Evolutionary conservation across 768 basidiomycete species (phyloP), one percentile per base, ranked within the genome.

Genomic region (Tephrocybe rancida): DNA sequence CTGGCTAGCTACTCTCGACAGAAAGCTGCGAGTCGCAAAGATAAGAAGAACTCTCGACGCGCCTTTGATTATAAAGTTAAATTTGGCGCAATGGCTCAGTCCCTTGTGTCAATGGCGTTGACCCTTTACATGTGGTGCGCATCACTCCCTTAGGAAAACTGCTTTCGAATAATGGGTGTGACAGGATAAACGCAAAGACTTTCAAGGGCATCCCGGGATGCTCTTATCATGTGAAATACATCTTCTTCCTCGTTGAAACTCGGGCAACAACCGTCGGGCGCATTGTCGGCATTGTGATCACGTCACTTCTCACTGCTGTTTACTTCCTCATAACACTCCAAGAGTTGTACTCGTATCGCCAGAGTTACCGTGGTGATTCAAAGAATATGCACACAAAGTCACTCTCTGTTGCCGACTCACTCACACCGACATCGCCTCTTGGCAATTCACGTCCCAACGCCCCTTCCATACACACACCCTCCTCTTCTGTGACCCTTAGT

Each of bases 1-100:
- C 63, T 76, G 10, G 75, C 73, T 4, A 72, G 71, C 32, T 76
- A 75, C 53, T 75, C 75, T 19, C 71, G 74, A 14, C 65, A 70
- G 39, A 72, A 69, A 59, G 64, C 67, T 32, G 63, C 63, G n/a
- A 61, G 63, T 47, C 53, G 39, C 11, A 50, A 48, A 46, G 32
- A 54, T 9, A 16, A 27, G 18, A 45, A 44, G 13, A 18, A 29
- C 14, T 35, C 18, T 26, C 19, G 38, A 19, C 50, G 27, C 41
- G 51, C 55, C 22, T 59, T 61, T 21, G 70, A 73, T 46, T 70
- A 68, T 52, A 61, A 64, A 21, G 72, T 73, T 32, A 73, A 72
- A 58, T 66, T 71, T 57, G 75, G 66, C 43, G 70, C 74, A 19
- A 71, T 73, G 67, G 24, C 64, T 8, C 76, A 78, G 53, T 71